Evolutionary conservation across 805 yeast species (phyloP), one percentile per base, ranked within the genome.

Genomic region (Candida hungchunana): DNA sequence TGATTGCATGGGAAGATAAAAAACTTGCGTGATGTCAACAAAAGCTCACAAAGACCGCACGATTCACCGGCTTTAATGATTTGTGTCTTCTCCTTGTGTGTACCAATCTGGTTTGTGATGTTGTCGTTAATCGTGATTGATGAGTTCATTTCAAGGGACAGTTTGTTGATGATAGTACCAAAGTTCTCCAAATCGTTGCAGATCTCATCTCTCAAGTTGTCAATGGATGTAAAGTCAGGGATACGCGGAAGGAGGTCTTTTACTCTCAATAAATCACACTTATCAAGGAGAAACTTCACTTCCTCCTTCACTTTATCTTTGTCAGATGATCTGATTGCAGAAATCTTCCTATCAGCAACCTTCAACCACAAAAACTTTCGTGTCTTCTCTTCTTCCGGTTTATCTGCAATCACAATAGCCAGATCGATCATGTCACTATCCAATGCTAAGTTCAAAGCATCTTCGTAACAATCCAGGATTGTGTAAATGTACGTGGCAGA

Each of bases 1-100:
- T 93, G 98, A 38, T 75, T 82, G 55, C 98, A 93, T 0, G 96
- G 96, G 53, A 86, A 93, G 5, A 79, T 76, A 36, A 80, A 71
- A 48, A 88, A 88, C 53, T 77, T 82, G 39, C 87, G 73, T 4
- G 79, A 73, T 3, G 86, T 71, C 29, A 90, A 63, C 7, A 93
- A 71, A 46, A 71, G 71, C n/a, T 66, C 62, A 58, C 97, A 90
- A 4, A 77, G 46, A 28, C 71, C 63, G 62, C 98, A 93, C 1
- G 90, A 73, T 44, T 81, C 93, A 2, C 93, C 94, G 0, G 96
- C 88, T 49, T 83, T 82, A 14, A 90, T 71, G 0, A 81, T 67
- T 25, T 79, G 79, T 44, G 76, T 79, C 6, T 79, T 69, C 29
- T 75, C 67, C 25, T 69, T 66, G 31, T 73, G 67, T 6, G 61